These are phyloP conservation scores for Ceratopteris richardii DNA, from an alignment of 75 land plant genomes.

Conservation along the genomic window DNA sequence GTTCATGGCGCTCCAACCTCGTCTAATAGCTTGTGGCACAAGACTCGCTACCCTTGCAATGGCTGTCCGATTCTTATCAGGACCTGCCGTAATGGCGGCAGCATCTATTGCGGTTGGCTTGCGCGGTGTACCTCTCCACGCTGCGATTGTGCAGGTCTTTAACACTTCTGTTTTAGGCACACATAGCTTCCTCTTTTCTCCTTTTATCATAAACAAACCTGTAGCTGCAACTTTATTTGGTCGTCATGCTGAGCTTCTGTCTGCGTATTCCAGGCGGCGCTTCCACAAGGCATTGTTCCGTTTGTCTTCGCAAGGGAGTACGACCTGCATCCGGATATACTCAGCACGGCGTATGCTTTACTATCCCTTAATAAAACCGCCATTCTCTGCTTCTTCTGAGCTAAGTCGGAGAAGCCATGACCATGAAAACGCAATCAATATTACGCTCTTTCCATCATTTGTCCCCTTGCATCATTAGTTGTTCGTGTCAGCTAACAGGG, in stretches of 20 bases:
- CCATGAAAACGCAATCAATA: too few species aligned
- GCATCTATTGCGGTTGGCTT: conserved; percentile 60
- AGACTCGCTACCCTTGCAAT: conserved; percentile 46
- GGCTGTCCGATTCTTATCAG: conserved; percentile 61
- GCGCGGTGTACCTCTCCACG: conserved; percentile 48
- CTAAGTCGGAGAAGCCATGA: too few species aligned
- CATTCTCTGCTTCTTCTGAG: too few species aligned
- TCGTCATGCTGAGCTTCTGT: too few species aligned
- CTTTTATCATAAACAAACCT: too few species aligned
- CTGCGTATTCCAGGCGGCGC: conserved; percentile 49
- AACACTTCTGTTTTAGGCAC: neutral
- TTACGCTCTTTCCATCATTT: too few species aligned
- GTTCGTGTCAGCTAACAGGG: too few species aligned
- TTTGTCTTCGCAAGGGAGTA: conserved; percentile 90
- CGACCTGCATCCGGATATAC: conserved; percentile 63
- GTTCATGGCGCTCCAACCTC: conserved; percentile 76
- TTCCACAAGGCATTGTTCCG: conserved; percentile 85
- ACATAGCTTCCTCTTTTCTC: neutral
- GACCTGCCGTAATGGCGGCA: conserved; percentile 80
- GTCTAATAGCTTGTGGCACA: conserved; percentile 69
- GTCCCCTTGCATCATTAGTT: too few species aligned
- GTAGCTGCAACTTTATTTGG: too few species aligned
- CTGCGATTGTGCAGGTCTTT: conserved; percentile 80
- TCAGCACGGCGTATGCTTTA: conserved; percentile 59
- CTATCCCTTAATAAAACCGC: too few species aligned